A percentile compares a stretch with the other conserved stretches of the same genome.
Evolutionary conservation across 2,329 filamentous ascomycete species (phyloP).

Genomic region (Leptodontidium sp.): DNA sequence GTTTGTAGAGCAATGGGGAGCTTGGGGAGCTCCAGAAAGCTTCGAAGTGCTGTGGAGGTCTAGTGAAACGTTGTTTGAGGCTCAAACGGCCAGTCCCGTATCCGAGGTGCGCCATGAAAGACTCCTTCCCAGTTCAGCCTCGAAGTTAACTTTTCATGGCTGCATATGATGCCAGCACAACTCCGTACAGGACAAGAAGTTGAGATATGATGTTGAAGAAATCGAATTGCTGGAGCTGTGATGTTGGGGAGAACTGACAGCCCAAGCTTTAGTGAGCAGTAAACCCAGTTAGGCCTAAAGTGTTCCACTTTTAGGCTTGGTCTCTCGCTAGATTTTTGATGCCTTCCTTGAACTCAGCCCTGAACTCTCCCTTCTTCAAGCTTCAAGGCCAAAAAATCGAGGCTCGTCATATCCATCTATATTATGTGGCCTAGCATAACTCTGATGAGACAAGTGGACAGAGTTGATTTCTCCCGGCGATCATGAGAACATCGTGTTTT

Average conservation of each 20-base stretch:
- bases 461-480: no score
- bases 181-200: no score
- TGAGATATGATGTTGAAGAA: no score
- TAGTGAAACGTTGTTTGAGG: slow-evolving; percentile 9
- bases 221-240: no score
- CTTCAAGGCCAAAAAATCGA: no score
- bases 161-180: no score
- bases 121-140: background rate
- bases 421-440: no score
- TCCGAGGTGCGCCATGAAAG: background rate
- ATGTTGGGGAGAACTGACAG: background rate
- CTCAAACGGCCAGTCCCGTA: slow-evolving; percentile 1
- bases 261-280: background rate
- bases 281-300: background rate
- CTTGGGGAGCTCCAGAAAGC: background rate
- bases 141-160: no score
- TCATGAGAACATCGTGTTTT: no score
- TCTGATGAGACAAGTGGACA: no score
- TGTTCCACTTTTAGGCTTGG: background rate
- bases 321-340: slow-evolving; percentile 5
- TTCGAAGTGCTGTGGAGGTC: background rate
- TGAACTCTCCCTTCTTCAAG: background rate
- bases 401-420: no score
- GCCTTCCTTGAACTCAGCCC: background rate
- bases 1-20: slow-evolving; percentile 3